Percentiles rank a stretch among this genome's conserved stretches.
phyloP scores from a whole-genome alignment of 345 rosid species.

The Pugionium cornutum region DNA sequence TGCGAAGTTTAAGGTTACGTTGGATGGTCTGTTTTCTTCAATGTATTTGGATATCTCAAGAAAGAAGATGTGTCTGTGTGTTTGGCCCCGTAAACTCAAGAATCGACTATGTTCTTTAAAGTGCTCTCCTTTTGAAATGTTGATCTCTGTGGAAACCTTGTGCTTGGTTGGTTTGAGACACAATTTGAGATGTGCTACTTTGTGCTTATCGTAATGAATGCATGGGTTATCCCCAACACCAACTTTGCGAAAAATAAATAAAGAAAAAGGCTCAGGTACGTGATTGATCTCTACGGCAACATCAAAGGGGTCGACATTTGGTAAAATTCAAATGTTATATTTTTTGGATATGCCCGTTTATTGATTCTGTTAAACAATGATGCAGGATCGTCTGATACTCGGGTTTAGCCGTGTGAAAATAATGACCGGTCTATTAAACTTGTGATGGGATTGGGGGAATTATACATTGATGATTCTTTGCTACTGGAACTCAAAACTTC shows the following conservation, averaged over 20 bases:
- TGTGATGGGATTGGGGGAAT: constrained; percentile 36
- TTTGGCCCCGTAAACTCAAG: constrained; percentile 36
- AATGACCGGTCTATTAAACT: constrained; percentile 29
- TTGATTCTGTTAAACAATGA: constrained; percentile 37
- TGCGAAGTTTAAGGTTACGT: constrained; percentile 23
- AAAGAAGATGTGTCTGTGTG: constrained; percentile 39
- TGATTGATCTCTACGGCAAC: constrained; percentile 28
- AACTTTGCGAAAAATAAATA: constrained; percentile 17
- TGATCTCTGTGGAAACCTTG: constrained; percentile 42
- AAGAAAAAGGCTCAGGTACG: constrained; percentile 34
- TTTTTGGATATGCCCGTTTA: constrained; percentile 14
- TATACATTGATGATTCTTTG: constrained; percentile 30
- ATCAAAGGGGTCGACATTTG: constrained; percentile 20
- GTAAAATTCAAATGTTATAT: constrained; percentile 37
- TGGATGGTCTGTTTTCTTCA: constrained; percentile 32
- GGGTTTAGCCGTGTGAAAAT: constrained; percentile 28
- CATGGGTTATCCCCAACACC: constrained; percentile 32
- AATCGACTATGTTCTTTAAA: constrained; percentile 40
- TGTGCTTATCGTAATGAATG: constrained; percentile 43
- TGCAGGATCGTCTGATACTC: constrained; percentile 40
- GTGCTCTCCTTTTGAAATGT: constrained; percentile 45
- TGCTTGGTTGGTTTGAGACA: constrained; percentile 43
- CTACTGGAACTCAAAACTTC: constrained; percentile 28
- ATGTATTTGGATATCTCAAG: constrained; percentile 40
- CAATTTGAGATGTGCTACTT: constrained; percentile 46